Evolutionary conservation across 2,329 filamentous ascomycete genomes (phyloP).

Genomic region (Cladosporium velox): DNA sequence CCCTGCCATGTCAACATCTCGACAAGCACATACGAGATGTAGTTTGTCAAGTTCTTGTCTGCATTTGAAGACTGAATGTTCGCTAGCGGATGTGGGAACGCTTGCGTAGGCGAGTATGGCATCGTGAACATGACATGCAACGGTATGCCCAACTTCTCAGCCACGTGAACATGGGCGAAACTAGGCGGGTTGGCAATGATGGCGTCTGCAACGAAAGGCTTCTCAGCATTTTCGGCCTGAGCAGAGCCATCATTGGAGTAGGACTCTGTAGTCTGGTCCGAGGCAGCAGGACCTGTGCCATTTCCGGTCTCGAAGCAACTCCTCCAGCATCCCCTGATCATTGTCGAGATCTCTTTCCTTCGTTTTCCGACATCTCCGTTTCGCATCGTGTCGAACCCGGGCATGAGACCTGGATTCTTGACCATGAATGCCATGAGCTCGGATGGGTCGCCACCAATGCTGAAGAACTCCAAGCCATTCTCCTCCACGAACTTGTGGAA

Average conservation of each 20-base stretch:
- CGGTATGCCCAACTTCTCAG: constrained; percentile 73
- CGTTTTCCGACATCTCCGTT: constrained; percentile 76
- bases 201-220: constrained; percentile 79
- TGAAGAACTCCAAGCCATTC: constrained; percentile 55
- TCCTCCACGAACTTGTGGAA: constrained; percentile 53
- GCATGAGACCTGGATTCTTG: constrained; percentile 83
- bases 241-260: constrained; percentile 39
- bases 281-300: constrained; percentile 50
- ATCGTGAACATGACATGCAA: constrained; percentile 92
- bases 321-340: constrained; percentile 82
- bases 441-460: constrained; percentile 52
- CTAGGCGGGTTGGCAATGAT: constrained; percentile 79
- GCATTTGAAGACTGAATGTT: constrained; percentile 77
- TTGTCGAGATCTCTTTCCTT: constrained; percentile 73
- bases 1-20: constrained; percentile 95
- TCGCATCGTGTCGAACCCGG: constrained; percentile 73
- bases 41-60: constrained; percentile 76
- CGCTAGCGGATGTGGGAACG: constrained; percentile 83
- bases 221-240: constrained; percentile 45
- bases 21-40: constrained; percentile 78
- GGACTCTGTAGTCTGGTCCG: constrained; percentile 51
- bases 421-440: constrained; percentile 78
- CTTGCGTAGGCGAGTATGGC: constrained; percentile 85
- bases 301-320: constrained; percentile 80
- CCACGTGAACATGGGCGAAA: constrained; percentile 74